Evolutionary conservation across 2,329 filamentous ascomycete species (phyloP).

Genomic region (Atkinsonella texensis): DNA sequence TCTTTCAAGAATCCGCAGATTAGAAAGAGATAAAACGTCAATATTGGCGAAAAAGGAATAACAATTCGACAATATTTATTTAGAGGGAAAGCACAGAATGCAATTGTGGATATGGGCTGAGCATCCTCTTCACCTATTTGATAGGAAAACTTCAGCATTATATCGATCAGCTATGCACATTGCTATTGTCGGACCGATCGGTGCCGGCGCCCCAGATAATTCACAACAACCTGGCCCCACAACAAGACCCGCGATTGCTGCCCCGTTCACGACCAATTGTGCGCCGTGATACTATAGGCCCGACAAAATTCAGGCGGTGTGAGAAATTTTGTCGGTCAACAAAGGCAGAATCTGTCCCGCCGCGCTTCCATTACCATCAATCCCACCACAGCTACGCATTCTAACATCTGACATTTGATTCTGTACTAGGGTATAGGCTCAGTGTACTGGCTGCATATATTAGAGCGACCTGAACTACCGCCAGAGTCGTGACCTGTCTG

Average conservation of each 20-base stretch:
- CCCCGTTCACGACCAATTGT: not conserved
- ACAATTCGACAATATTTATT: too few relatives aligned
- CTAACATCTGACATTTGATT: not conserved
- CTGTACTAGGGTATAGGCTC: not conserved
- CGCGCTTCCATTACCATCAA: slow-evolving; percentile 9
- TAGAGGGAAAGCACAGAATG: too few relatives aligned
- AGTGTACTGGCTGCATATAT: not conserved
- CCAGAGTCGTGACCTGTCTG: slow-evolving; percentile 14
- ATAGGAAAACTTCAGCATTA: too few relatives aligned
- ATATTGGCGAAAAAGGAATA: too few relatives aligned
- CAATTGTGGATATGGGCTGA: too few relatives aligned
- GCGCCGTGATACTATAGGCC: not conserved
- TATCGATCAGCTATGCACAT: too few relatives aligned
- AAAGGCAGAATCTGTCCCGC: slow-evolving; percentile 20
- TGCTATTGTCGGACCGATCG: too few relatives aligned
- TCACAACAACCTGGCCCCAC: too few relatives aligned
- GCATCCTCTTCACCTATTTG: too few relatives aligned
- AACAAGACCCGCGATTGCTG: not conserved
- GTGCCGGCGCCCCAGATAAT: too few relatives aligned
- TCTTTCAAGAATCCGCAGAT: too few relatives aligned
- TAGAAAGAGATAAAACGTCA: too few relatives aligned
- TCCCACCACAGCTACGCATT: slow-evolving; percentile 1
- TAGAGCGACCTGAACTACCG: not conserved
- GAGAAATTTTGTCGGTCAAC: slow-evolving; percentile 23
- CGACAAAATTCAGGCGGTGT: slow-evolving; percentile 17